Conservation (phyloP, 768 basidiomycete species). For the Agrocybe praecox region DNA sequence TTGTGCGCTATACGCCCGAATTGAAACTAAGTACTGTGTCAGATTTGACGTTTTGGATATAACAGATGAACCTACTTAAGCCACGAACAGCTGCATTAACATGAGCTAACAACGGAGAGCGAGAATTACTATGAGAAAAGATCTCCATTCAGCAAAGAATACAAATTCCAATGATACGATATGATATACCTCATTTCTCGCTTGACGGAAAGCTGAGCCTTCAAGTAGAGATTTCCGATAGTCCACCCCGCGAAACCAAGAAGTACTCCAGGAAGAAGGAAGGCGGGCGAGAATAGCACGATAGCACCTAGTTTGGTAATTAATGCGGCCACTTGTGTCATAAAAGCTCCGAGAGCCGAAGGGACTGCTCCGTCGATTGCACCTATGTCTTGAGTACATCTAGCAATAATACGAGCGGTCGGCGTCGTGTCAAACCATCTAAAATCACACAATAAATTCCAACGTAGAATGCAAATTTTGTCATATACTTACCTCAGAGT, state of each 20-base stretch:
- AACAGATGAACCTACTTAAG: constrained; percentile 32
- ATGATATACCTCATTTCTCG: constrained; percentile 34
- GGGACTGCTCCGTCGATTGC: constrained; percentile 48
- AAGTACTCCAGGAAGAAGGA: constrained; percentile 42
- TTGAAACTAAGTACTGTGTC: constrained; percentile 35
- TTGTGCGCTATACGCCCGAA: constrained; percentile 67
- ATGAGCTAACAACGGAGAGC: constrained; percentile 16
- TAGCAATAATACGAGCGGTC: constrained; percentile 16
- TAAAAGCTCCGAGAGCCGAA: constrained; percentile 24
- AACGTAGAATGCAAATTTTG: not conserved
- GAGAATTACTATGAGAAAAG: constrained; percentile 12
- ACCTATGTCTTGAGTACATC: constrained; percentile 28
- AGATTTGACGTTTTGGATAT: not conserved
- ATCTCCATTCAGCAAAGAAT: not conserved
- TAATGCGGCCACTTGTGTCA: constrained; percentile 31
- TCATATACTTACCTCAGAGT: constrained; percentile 11
- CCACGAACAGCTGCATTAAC: constrained; percentile 48
- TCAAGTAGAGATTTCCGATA: constrained; percentile 43
- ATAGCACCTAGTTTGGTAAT: constrained; percentile 42
- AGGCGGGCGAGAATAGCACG: constrained; percentile 41
- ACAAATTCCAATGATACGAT: no score
- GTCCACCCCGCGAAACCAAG: constrained; percentile 42
- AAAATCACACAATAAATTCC: not conserved
- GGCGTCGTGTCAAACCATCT: constrained; percentile 33
- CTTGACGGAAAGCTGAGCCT: constrained; percentile 44